These are phyloP conservation scores for Rhamnella rubrinervis DNA, from an alignment of 331 rosid genomes.

Conservation along the genomic window DNA sequence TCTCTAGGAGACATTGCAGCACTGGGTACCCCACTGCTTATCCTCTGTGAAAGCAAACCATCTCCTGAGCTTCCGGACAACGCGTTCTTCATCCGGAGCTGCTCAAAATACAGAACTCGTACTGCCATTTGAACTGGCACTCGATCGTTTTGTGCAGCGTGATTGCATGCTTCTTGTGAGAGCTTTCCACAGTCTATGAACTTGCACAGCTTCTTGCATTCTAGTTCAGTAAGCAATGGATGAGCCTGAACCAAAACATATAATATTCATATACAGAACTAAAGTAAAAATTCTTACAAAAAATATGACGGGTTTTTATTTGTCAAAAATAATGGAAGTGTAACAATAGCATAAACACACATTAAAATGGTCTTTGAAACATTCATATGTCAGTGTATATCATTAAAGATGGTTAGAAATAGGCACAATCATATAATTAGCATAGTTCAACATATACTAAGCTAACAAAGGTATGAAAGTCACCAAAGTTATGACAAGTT, in stretches of 20 bases:
- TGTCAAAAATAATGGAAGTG: too few relatives aligned
- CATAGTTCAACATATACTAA: too few relatives aligned
- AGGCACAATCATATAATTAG: too few relatives aligned
- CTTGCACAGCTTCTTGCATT: conserved; percentile 76
- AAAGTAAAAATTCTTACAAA: not conserved
- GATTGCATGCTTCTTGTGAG: conserved; percentile 90
- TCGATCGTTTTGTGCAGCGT: conserved; percentile 79
- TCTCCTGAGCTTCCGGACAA: conserved; percentile 66
- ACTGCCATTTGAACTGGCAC: conserved; percentile 79
- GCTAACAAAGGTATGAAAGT: too few relatives aligned
- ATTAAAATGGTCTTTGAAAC: too few relatives aligned
- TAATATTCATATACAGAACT: not conserved
- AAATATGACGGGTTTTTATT: too few relatives aligned
- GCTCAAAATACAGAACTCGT: conserved; percentile 80
- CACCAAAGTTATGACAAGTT: not conserved
- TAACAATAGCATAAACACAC: too few relatives aligned
- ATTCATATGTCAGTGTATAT: too few relatives aligned
- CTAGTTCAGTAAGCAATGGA: conserved; percentile 61
- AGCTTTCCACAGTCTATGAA: conserved; percentile 79
- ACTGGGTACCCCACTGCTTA: conserved; percentile 78
- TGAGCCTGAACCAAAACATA: conserved; percentile 50
- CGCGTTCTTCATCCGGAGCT: conserved; percentile 69
- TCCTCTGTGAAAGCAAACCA: conserved; percentile 60
- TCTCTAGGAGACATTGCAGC: conserved; percentile 92
- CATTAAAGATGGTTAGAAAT: too few relatives aligned